Evolutionary conservation across 805 yeast genomes (phyloP), one percentile per base, ranked within the genome.

Genomic region (Pichia nakasei): DNA sequence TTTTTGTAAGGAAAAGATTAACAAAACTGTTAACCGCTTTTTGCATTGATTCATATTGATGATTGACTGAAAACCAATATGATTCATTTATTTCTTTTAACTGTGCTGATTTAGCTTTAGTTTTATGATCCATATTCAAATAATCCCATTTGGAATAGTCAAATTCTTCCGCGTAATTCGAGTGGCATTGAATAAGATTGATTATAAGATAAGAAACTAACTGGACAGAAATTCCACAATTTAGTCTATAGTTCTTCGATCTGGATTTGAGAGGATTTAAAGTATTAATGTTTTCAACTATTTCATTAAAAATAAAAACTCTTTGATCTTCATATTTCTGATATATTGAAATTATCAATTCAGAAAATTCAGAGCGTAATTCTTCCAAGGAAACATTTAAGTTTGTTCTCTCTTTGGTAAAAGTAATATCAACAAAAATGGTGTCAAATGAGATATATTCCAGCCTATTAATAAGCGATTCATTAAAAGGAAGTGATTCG

Each of bases 291-390:
- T 72, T 73, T 2, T 70, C 60, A 12, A 82, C 52, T 2, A 83
- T 52, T 55, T 86, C 93, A 42, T 73, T 73, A 8, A 85, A 52
- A 5, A 86, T 68, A 53, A 80, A 82, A 1, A 61, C 60, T 44
- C 84, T 63, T 53, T 86, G 94, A 35, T 69, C 72, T 1, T 65
- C 60, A 39, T 68, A 56, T 18, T 54, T 57, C 31, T 55, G 52
- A 54, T 75, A 78, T 11, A 78, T 62, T 7, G 64, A 43, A 15
- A 57, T 53, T 17, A 65, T 37, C 32, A 72, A 48, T 11, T 60
- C 53, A 27, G 68, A 54, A 33, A 63, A 52, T 12, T 55, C 51
- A 15, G 64, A 65, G 5, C 61, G 48, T 2, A 57, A 35, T 13
- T 48, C 46, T 17, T 60, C 61, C 12, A 53, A 46, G 6, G 24